Evolutionary conservation across 2,329 filamentous ascomycete genomes (phyloP).

Genomic region (Hysterium pulicare): DNA sequence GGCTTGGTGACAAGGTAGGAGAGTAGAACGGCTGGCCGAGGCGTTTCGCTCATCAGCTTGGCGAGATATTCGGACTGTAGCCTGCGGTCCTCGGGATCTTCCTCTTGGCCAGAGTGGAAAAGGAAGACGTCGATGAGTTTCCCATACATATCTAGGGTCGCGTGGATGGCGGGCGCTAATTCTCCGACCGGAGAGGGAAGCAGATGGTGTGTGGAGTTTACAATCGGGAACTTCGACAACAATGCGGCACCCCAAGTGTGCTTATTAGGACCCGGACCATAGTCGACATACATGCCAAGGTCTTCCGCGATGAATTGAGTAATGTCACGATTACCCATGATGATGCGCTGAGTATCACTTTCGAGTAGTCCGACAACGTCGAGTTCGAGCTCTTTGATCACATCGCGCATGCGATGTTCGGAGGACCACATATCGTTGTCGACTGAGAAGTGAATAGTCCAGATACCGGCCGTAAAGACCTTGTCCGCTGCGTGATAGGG

Average conservation of each 20-base stretch:
- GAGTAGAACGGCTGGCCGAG: conserved; percentile 78
- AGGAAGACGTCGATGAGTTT: conserved; percentile 90
- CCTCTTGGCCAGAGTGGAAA: conserved; percentile 97
- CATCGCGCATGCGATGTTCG: conserved; percentile 86
- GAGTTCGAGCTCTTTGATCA: conserved; percentile 91
- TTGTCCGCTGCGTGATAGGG: conserved; percentile 88
- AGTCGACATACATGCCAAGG: conserved; percentile 98
- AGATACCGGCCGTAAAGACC: conserved; percentile 89
- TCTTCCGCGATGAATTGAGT: conserved; percentile 95
- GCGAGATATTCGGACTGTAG: conserved; percentile 84
- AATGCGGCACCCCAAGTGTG: conserved; percentile 95
- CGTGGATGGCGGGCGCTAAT: conserved; percentile 91
- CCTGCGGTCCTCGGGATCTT: conserved; percentile 86
- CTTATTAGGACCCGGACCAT: conserved; percentile 95
- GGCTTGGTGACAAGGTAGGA: conserved; percentile 92
- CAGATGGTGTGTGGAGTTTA: conserved; percentile 95
- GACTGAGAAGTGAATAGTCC: conserved; percentile 97
- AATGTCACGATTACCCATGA: conserved; percentile 97
- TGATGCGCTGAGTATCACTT: conserved; percentile 91
- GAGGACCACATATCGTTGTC: conserved; percentile 99
- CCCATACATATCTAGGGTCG: conserved; percentile 92
- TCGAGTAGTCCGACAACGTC: conserved; percentile 95
- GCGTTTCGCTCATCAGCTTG: conserved; percentile 78
- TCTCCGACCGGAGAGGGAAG: conserved; percentile 92
- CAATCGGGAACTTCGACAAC: conserved; percentile 93